A percentile compares a stretch with the other conserved stretches of the same genome.
These are phyloP conservation scores for Limnanthes douglasii DNA, from an alignment of 345 rosid species.

Conservation along the genomic window DNA sequence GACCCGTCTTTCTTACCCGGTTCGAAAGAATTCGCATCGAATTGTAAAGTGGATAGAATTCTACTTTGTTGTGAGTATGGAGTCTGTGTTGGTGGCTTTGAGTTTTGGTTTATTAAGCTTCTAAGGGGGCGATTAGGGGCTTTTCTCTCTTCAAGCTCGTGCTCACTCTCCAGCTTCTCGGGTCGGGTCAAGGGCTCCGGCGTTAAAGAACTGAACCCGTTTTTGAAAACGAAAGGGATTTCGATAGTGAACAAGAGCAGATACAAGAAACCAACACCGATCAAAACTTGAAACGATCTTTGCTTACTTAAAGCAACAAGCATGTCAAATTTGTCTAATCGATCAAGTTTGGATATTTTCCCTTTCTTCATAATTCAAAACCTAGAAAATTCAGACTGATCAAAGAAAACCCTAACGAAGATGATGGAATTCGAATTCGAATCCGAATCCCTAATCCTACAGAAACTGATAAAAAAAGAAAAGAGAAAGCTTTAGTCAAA, in stretches of 20 bases:
- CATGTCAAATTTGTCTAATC: constrained; percentile 21
- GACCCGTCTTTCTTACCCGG: constrained; percentile 25
- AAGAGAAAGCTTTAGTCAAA: too few species aligned
- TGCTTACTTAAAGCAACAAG: constrained; percentile 28
- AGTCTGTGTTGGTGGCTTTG: constrained; percentile 14
- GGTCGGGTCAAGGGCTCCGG: constrained; percentile 34
- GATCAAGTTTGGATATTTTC: constrained; percentile 14
- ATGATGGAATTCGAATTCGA: constrained; percentile 6
- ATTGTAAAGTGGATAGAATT: constrained; percentile 31
- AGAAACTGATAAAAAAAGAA: too few species aligned
- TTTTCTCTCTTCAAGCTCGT: constrained; percentile 22
- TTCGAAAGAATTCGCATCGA: constrained; percentile 34
- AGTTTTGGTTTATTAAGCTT: constrained; percentile 19
- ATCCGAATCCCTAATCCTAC: too few species aligned
- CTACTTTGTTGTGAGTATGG: constrained; percentile 5
- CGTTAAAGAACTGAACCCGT: constrained; percentile 22
- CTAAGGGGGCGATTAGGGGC: constrained; percentile 52
- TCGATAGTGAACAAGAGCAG: constrained; percentile 43
- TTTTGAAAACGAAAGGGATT: constrained; percentile 45
- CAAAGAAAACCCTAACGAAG: constrained; percentile 4
- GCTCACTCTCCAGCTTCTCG: constrained; percentile 25
- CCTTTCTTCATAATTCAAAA: constrained; percentile 13
- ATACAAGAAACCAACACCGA: constrained; percentile 36
- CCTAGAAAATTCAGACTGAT: background rate
- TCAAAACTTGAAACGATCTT: constrained; percentile 48